phyloP scores from a whole-genome alignment of 139 green algal species.

The Pleodorina starrii region DNA sequence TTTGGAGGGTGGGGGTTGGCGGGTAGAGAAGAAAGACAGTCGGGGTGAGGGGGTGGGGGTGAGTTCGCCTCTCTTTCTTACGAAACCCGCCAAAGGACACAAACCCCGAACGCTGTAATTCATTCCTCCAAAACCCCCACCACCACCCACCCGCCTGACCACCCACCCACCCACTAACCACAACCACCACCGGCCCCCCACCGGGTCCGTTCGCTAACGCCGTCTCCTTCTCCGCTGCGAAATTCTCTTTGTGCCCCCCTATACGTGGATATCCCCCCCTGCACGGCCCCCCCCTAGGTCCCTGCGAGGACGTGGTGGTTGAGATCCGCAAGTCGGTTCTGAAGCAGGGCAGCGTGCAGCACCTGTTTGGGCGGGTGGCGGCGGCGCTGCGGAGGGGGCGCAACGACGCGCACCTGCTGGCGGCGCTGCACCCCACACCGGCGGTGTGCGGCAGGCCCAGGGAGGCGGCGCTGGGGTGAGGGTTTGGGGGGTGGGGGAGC shows the following conservation, averaged over 20 bases:
- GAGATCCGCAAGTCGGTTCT: conserved; percentile 93
- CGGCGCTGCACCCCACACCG: conserved; percentile 90
- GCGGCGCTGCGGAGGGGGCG: conserved; percentile 77
- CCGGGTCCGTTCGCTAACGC: too few species aligned
- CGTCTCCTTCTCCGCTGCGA: too few species aligned
- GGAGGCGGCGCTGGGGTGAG: conserved; percentile 59
- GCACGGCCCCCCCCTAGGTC: not conserved
- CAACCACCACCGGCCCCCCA: too few species aligned
- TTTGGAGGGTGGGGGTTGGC: too few species aligned
- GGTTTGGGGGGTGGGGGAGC: not conserved
- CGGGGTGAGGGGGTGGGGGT: too few species aligned
- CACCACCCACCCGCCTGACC: too few species aligned
- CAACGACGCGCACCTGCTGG: conserved; percentile 80
- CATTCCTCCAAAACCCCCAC: too few species aligned
- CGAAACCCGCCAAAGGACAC: not conserved
- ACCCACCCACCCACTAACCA: too few species aligned
- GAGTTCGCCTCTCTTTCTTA: too few species aligned
- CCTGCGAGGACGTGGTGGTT: conserved; percentile 73
- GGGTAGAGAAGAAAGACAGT: too few species aligned
- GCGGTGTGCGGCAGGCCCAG: conserved; percentile 91
- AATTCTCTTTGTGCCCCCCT: not conserved
- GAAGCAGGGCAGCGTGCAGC: conserved; percentile 91
- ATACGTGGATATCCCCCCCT: not conserved
- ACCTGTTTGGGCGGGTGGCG: conserved; percentile 94
- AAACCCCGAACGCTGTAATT: not conserved